Evolutionary conservation across 495 filamentous ascomycete genomes (phyloP).

Genomic region (Bacidia rubella): DNA sequence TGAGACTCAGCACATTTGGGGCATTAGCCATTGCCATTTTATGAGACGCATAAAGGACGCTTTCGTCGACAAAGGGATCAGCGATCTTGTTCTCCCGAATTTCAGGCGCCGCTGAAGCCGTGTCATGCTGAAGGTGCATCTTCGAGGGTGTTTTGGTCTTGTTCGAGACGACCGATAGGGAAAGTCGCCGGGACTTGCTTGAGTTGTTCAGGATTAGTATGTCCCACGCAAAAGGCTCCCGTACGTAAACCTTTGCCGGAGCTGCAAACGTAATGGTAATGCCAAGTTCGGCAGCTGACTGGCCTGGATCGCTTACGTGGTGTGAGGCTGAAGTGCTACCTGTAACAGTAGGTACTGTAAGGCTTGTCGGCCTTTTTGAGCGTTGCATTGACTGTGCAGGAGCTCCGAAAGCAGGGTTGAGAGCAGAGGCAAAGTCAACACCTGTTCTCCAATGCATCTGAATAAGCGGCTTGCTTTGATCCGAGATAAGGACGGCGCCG

Average conservation of each 20-base stretch:
- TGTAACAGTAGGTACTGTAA: conserved; percentile 26
- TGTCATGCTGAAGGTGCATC: conserved; percentile 39
- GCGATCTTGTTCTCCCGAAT: conserved; percentile 42
- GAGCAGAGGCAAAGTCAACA: conserved; percentile 68
- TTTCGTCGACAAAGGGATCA: conserved; percentile 74
- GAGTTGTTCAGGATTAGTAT: conserved; percentile 83
- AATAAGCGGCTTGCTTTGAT: conserved; percentile 57
- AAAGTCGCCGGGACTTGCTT: conserved; percentile 54
- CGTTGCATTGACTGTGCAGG: conserved; percentile 41
- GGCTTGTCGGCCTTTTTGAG: conserved; percentile 41
- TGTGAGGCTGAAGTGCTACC: conserved; percentile 40
- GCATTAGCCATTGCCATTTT: conserved; percentile 55
- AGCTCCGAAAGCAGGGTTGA: conserved; percentile 48
- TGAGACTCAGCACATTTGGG: conserved; percentile 66
- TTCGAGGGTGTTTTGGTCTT: conserved; percentile 54
- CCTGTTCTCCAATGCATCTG: conserved; percentile 68
- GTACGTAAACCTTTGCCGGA: conserved; percentile 47
- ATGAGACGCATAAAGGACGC: conserved; percentile 71
- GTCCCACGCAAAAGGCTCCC: conserved; percentile 71
- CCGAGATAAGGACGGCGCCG: conserved; percentile 48
- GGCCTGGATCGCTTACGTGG: conserved; percentile 20
- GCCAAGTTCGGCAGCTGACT: conserved; percentile 23
- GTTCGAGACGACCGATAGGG: conserved; percentile 64
- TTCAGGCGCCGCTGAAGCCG: conserved; percentile 30
- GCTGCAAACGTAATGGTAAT: conserved; percentile 65